Base-by-base conservation (phyloP, 805 yeast species). In the Candida chauliodis region DNA sequence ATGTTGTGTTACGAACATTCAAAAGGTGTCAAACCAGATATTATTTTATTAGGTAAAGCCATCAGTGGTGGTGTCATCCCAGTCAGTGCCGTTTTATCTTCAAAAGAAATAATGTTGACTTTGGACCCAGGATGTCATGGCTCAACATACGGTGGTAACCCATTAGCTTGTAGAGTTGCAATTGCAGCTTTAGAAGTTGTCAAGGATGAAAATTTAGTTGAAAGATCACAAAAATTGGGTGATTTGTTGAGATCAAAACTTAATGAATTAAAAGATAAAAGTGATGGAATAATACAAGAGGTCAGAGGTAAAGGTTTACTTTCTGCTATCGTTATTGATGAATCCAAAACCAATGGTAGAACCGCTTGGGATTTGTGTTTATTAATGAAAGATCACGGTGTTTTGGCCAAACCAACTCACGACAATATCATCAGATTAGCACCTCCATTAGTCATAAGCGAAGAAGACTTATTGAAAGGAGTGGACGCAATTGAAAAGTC, bases 131-230 rank as follows among this genome's bases (percentile, higher is more conserved):
- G 98, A 39, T 86, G 96, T 22, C 98, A 91, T 65, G 98, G 98
- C 37, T 90, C 97, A 20, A 91, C 98, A 16, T 91, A 86, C 59
- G 98, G 98, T 64, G 98, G 98, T 62, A 91, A 89, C 69, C 96
- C 98, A 48, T 75, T 91, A 59, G 91, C 95, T 16, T 87, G 95
- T 49, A 76, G 87, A 40, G 96, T 88, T 15, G 93, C 97, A 44
- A 80, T 87, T 59, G 96, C 96, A 42, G 96, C 98, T 8, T 73
- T 91, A 48, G 76, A 88, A 52, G 98, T 91, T 38, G 87, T 91
- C 40, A 77, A 75, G 60, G 95, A 91, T 51, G 98, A 91, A 66
- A 73, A 81, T 18, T 75, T 91, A 54, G 89, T 82, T 28, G 86
- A 85, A 55, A 79, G 95, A 63, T 81, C 97, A 4, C 63, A 62